phyloP scores from a whole-genome alignment of 805 yeast genomes.

The Monosporozyma siamensis region DNA sequence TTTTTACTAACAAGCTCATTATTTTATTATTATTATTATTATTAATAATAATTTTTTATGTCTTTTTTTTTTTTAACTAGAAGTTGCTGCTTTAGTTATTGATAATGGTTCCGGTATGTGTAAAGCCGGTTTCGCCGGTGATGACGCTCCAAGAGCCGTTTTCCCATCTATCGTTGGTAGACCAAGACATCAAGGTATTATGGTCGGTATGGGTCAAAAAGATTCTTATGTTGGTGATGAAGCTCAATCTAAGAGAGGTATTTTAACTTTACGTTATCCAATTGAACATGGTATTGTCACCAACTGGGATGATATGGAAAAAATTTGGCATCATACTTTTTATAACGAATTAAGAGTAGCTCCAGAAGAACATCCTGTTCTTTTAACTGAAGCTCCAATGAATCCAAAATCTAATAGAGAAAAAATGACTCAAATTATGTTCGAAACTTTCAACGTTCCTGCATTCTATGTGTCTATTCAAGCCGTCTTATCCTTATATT shows the following conservation, averaged over 20 bases:
- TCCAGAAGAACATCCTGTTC: slow-evolving; percentile 99
- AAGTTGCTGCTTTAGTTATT: slow-evolving; percentile 57
- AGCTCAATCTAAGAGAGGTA: slow-evolving; percentile 99
- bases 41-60: background rate
- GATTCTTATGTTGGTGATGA: slow-evolving; percentile 99
- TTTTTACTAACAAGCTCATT: slow-evolving; percentile 1
- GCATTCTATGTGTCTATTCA: slow-evolving; percentile 98
- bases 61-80: slow-evolving; percentile 11
- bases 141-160: slow-evolving; percentile 99
- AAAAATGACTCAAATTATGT: slow-evolving; percentile 99
- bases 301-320: slow-evolving; percentile 99
- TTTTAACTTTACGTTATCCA: slow-evolving; percentile 95
- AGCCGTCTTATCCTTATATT: slow-evolving; percentile 95
- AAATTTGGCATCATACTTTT: slow-evolving; percentile 99
- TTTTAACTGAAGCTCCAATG: slow-evolving; percentile 99
- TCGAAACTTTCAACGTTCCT: slow-evolving; percentile 98
- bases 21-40: background rate
- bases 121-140: slow-evolving; percentile 99
- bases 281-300: slow-evolving; percentile 99
- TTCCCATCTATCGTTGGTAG: slow-evolving; percentile 99
- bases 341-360: slow-evolving; percentile 99
- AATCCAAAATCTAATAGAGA: slow-evolving; percentile 99
- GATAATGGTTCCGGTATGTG: slow-evolving; percentile 99
- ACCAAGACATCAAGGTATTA: slow-evolving; percentile 99
- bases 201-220: slow-evolving; percentile 99